These are phyloP conservation scores for Chalciporus pseudorubinellus DNA, from an alignment of 768 basidiomycete genomes.

Conservation along the genomic window DNA sequence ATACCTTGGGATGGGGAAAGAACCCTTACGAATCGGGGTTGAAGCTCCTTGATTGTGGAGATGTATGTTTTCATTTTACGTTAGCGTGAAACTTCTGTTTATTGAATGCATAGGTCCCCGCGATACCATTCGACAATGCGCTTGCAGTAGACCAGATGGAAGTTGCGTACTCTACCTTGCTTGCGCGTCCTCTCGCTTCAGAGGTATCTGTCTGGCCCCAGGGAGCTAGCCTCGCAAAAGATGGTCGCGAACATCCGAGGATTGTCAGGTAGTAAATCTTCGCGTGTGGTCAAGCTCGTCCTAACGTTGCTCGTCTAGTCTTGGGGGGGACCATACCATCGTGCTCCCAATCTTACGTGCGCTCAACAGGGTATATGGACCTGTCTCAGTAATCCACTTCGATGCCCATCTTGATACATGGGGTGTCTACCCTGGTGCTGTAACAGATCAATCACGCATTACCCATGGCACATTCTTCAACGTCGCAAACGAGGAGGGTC, in stretches of 20 bases:
- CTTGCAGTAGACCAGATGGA: constrained; percentile 86
- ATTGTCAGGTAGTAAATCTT: constrained; percentile 55
- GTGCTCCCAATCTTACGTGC: constrained; percentile 83
- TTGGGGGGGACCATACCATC: constrained; percentile 89
- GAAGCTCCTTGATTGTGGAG: constrained; percentile 79
- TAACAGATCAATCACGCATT: constrained; percentile 59
- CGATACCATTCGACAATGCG: constrained; percentile 77
- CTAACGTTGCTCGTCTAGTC: constrained; percentile 18
- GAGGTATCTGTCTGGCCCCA: constrained; percentile 19
- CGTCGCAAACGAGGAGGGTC: constrained; percentile 72
- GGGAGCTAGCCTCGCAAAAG: constrained; percentile 43
- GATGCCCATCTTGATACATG: constrained; percentile 74
- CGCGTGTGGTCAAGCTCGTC: neutral
- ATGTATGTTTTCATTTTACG: constrained; percentile 41
- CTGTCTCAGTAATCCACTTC: constrained; percentile 81
- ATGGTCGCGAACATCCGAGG: constrained; percentile 67
- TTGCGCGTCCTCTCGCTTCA: constrained; percentile 51
- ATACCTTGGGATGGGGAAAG: constrained; percentile 68
- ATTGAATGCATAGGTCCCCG: constrained; percentile 53
- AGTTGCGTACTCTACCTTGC: constrained; percentile 75
- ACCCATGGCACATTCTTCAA: constrained; percentile 89
- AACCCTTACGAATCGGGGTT: constrained; percentile 60
- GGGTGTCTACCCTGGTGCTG: constrained; percentile 38
- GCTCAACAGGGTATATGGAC: constrained; percentile 75
- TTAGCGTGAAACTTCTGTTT: neutral